These are phyloP conservation scores for Mycena floridula DNA, from an alignment of 768 basidiomycete genomes.

Conservation along the genomic window DNA sequence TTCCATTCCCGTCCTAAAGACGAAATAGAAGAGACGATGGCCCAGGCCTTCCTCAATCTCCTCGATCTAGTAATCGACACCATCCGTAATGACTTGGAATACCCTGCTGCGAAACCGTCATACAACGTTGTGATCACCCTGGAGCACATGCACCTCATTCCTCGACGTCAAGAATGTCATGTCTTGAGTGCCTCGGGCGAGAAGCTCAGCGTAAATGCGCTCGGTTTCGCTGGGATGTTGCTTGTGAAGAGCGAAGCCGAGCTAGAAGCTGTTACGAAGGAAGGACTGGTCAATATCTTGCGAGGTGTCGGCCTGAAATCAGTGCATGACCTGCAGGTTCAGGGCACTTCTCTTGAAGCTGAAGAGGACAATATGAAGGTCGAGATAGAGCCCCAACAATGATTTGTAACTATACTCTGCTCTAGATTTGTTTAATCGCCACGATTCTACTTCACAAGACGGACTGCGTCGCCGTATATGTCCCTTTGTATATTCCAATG, in stretches of 20 bases:
- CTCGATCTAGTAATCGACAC: constrained; percentile 75
- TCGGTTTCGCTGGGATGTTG: constrained; percentile 88
- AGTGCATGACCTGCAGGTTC: constrained; percentile 61
- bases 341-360: constrained; percentile 35
- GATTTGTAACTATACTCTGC: too few species aligned
- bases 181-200: constrained; percentile 46
- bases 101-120: constrained; percentile 60
- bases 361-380: constrained; percentile 15
- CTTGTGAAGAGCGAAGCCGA: constrained; percentile 81
- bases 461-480: too few species aligned
- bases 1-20: constrained; percentile 30
- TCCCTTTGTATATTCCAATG: too few species aligned
- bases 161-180: constrained; percentile 63
- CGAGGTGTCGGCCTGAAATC: constrained; percentile 57
- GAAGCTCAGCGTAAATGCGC: constrained; percentile 68
- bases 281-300: constrained; percentile 59
- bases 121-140: constrained; percentile 81
- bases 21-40: constrained; percentile 45
- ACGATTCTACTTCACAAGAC: too few species aligned
- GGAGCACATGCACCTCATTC: constrained; percentile 83
- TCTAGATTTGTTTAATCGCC: too few species aligned
- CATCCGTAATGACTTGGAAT: constrained; percentile 58
- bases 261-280: constrained; percentile 58
- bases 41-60: constrained; percentile 61
- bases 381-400: neutral